phyloP scores from a whole-genome alignment of 192 early-diverging fungal genomes.

The Pecoramyces ruminantium region DNA sequence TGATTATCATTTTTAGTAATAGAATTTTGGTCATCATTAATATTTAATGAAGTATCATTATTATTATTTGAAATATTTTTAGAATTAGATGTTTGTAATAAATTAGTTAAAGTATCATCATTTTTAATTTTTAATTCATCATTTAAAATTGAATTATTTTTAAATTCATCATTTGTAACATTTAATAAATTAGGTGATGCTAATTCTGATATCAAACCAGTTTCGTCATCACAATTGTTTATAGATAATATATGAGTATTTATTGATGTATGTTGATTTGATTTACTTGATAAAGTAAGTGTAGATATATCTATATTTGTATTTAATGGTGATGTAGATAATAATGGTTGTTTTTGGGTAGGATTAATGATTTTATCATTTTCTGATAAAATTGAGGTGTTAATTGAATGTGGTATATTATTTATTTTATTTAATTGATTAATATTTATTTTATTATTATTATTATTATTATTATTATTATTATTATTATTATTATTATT shows the following conservation, averaged over 20 bases:
- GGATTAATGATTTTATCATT: background rate
- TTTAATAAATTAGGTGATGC: background rate
- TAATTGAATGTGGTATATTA: background rate
- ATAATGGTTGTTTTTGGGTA: too few relatives aligned
- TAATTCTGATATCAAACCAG: background rate
- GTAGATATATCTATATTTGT: background rate
- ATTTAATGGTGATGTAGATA: background rate
- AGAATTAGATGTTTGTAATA: too few relatives aligned
- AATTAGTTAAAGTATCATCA: too few relatives aligned
- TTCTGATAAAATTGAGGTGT: background rate
- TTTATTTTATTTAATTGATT: background rate
- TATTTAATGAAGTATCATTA: too few relatives aligned
- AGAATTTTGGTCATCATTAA: too few relatives aligned
- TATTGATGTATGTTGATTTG: background rate
- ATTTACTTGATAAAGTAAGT: background rate
- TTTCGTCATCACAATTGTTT: background rate
- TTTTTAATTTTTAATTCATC: background rate
- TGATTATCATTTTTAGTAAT: too few relatives aligned
- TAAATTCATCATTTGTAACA: background rate
- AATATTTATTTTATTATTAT: background rate
- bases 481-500: background rate
- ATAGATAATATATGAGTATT: background rate
- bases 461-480: background rate
- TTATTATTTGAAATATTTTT: too few relatives aligned
- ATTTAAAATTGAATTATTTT: background rate